Evolutionary conservation across 768 basidiomycete genomes (phyloP).

Genomic region (Phlebiopsis flavidoalba): DNA sequence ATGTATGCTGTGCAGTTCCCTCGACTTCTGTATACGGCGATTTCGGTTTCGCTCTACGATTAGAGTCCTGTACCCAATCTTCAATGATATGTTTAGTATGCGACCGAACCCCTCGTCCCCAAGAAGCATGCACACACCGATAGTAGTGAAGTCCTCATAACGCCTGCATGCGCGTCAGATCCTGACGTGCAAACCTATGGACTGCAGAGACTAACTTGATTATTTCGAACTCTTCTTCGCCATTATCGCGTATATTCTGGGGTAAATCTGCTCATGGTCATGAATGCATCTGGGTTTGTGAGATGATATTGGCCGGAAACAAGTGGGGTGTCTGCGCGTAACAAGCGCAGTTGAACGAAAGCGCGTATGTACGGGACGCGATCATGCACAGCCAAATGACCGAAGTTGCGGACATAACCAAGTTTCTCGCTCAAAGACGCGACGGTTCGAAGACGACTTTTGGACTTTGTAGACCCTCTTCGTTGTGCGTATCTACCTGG

Average conservation of each 20-base stretch:
- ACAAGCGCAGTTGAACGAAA: neutral
- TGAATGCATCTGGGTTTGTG: slow-evolving; percentile 2
- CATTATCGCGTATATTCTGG: slow-evolving; percentile 5
- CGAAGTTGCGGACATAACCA: too few relatives aligned
- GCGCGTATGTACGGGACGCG: neutral
- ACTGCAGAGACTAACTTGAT: slow-evolving; percentile 20
- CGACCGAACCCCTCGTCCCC: slow-evolving; percentile 3
- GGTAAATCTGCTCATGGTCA: slow-evolving; percentile 1
- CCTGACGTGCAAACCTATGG: neutral
- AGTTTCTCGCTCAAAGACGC: too few relatives aligned
- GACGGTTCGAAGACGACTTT: too few relatives aligned
- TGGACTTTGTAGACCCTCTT: too few relatives aligned
- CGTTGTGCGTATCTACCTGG: too few relatives aligned
- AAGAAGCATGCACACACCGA: slow-evolving; percentile 49
- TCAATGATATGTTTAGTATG: slow-evolving; percentile 5
- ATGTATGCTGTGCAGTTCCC: slow-evolving; percentile 35
- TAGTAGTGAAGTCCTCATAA: slow-evolving; percentile 94
- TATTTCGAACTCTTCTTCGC: slow-evolving; percentile 19
- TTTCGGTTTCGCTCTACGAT: slow-evolving; percentile 76
- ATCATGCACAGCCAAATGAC: neutral
- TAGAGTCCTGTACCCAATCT: slow-evolving; percentile 98
- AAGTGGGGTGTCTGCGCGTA: neutral
- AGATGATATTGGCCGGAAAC: neutral
- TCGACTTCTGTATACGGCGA: slow-evolving; percentile 62
- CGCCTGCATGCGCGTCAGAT: slow-evolving; percentile 42